A percentile compares a stretch with the other conserved stretches of the same genome.
Evolutionary conservation across 345 rosid species (phyloP).

Genomic region (Ceriops zippeliana): DNA sequence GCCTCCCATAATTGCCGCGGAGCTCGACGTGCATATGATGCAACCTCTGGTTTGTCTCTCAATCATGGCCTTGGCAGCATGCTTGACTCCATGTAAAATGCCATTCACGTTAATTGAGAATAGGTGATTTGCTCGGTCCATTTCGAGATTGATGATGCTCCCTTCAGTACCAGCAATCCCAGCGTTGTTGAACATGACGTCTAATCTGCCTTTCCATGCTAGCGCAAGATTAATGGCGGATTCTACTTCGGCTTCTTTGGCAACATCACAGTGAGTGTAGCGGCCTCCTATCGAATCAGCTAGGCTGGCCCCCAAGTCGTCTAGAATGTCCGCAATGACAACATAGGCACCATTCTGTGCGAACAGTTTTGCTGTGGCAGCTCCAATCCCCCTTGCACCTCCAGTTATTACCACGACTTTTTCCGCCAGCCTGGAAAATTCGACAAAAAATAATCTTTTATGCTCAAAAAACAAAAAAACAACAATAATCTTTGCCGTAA

Average conservation of each 20-base stretch:
- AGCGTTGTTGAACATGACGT: conserved; percentile 47
- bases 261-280: conserved; percentile 71
- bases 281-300: conserved; percentile 61
- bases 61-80: conserved; percentile 74
- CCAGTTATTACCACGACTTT: conserved; percentile 78
- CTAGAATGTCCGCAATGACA: conserved; percentile 66
- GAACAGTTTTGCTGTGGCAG: conserved; percentile 65
- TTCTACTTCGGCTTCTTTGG: conserved; percentile 59
- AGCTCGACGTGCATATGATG: conserved; percentile 77
- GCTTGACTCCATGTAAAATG: conserved; percentile 67
- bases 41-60: conserved; percentile 47
- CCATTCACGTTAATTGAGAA: conserved; percentile 62
- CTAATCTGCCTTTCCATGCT: conserved; percentile 50
- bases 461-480: not conserved
- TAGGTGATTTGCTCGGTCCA: conserved; percentile 41
- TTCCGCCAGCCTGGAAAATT: conserved; percentile 35
- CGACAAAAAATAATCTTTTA: not conserved
- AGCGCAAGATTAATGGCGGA: conserved; percentile 53
- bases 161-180: conserved; percentile 42
- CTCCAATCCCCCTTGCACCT: conserved; percentile 89
- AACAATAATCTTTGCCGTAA: not conserved
- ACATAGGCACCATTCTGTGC: conserved; percentile 65
- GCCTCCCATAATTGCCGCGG: conserved; percentile 75
- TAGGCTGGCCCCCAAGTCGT: conserved; percentile 42
- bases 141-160: conserved; percentile 51